Base-by-base conservation (phyloP, 768 basidiomycete genomes). In the Kwoniella mangroviensis region DNA sequence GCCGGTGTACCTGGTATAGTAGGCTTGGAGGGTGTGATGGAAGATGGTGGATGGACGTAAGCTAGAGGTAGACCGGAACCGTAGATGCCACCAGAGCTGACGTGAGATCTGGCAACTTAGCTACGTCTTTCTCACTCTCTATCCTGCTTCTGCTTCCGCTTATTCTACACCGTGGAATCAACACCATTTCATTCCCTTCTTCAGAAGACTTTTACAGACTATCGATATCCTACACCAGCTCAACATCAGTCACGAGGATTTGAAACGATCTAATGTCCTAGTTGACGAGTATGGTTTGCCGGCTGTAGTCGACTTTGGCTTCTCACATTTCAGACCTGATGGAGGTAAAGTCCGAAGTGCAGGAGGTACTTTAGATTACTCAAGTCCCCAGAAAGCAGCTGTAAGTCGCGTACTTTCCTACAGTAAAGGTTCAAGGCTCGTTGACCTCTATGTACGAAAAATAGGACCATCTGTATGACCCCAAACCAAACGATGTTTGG, bases 181-280 rank as follows among this genome's bases (percentile, higher is more conserved):
- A 10, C 34, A 67, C 12, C 60, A 28, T 21, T 60, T 80, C n/a
- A 51, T 76, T 24, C 71, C 71, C n/a, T 78, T 83, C 69, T 80
- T 79, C 71, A 72, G 79, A 21, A 61, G 54, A 11, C 75, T 83
- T 5, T 75, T 78, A 51, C 57, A 68, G 13, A 69, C 70, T 12
- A 66, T 83, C n/a, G 58, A 77, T 53, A 58, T 68, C 22, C 71
- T 83, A 2, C 82, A 83, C 51, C 42, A 34, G 3, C 69, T 83
- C 55, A 87, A 88, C 17, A 79, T 87, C 75, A 82, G 83, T 28
- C 86, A 87, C 69, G 85, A 84, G 22, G 85, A 87, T 72, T 67
- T 87, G 45, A 81, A 84, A 43, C 85, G 85, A 17, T 81, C 84
- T 19, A 87, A 87, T 69, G 81, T 87, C 62, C 74, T 87, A 34